Evolutionary conservation across 2,329 filamentous ascomycete genomes (phyloP).

Genomic region (Xylaria sp.): DNA sequence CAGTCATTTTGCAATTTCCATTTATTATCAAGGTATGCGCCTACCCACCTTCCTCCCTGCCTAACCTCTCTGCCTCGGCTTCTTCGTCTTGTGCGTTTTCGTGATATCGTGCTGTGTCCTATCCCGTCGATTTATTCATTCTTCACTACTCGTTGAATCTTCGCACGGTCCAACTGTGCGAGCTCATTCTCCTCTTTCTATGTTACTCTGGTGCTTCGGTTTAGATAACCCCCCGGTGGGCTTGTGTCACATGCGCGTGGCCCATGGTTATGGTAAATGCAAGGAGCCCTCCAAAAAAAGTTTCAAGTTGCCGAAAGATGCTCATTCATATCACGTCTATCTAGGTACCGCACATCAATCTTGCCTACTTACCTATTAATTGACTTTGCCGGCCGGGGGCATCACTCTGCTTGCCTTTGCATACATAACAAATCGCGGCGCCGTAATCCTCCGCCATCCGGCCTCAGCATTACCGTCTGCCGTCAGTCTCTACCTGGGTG

Average conservation of each 20-base stretch:
- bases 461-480: background rate
- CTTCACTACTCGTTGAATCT: background rate
- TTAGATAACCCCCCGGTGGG: background rate
- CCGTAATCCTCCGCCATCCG: background rate
- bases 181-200: background rate
- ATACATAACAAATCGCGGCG: background rate
- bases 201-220: background rate
- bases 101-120: background rate
- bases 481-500: background rate
- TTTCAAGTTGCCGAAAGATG: background rate
- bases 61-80: too few species aligned
- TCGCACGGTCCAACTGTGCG: background rate
- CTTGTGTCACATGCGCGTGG: background rate
- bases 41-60: background rate
- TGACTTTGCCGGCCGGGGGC: background rate
- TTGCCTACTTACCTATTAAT: slow-evolving; percentile 1
- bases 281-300: background rate
- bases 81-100: background rate
- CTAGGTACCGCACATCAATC: background rate
- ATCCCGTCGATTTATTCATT: background rate
- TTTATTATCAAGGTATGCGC: too few species aligned
- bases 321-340: background rate
- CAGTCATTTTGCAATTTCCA: too few species aligned
- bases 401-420: background rate
- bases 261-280: background rate